A percentile compares a stretch with the other conserved stretches of the same genome.
Evolutionary conservation across 306 rosid species (phyloP).

Genomic region (Fagus sylvatica): DNA sequence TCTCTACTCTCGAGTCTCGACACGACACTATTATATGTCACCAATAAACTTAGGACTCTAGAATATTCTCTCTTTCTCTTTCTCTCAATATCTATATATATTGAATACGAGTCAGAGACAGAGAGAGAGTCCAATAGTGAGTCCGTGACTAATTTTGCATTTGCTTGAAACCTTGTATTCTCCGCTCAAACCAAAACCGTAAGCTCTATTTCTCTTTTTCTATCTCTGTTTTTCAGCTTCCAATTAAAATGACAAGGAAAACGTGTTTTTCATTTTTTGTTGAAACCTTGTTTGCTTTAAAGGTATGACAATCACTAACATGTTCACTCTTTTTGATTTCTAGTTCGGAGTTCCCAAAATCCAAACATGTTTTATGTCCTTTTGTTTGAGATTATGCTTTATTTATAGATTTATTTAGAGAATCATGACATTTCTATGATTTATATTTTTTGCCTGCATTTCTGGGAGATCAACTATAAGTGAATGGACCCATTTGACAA

Average conservation of each 20-base stretch:
- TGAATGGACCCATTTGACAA: neutral
- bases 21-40: neutral
- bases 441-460: neutral
- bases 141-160: too few species aligned
- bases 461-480: neutral
- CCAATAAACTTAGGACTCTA: too few species aligned
- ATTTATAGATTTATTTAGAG: neutral
- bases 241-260: neutral
- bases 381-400: neutral
- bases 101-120: too few species aligned
- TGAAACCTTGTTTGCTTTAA: too few species aligned
- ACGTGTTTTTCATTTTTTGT: neutral
- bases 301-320: neutral
- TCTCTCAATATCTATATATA: too few species aligned
- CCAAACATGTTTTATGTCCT: neutral
- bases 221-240: neutral
- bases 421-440: neutral
- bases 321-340: neutral
- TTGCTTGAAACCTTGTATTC: too few species aligned
- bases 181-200: neutral
- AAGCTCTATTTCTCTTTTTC: constrained; percentile 11
- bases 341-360: neutral
- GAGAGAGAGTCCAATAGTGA: too few species aligned
- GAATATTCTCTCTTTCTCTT: too few species aligned
- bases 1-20: neutral